Evolutionary conservation across 805 yeast genomes (phyloP), one percentile per base, ranked within the genome.

Genomic region (Metschnikowia cubensis): DNA sequence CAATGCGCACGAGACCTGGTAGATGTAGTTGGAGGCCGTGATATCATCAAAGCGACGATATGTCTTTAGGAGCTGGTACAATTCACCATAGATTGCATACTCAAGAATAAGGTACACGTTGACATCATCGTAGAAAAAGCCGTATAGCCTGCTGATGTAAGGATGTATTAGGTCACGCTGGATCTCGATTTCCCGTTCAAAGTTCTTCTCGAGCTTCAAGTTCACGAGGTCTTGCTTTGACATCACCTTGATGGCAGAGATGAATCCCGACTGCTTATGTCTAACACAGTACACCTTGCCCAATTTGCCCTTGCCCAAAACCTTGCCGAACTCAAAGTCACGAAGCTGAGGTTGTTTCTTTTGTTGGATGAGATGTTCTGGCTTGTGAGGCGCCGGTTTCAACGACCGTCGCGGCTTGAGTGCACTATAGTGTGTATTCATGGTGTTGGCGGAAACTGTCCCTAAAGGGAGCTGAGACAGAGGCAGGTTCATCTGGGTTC

Each of bases 181-280:
- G 48, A 92, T 89, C 63, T 91, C 97, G 21, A 92, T 87, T 64
- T 94, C 98, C 54, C 97, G 77, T 50, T 91, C 78, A 61, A 92
- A 85, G 62, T 92, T 96, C 59, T 81, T 83, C 61, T 89, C 95
- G 14, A 89, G 85, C 51, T 86, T 86, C 61, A 84, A 81, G 29
- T 82, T 83, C 45, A 81, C 75, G 48, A 92, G 74, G 55, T 91
- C 97, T 48, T 76, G 74, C 67, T 90, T 92, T 51, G 84, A 83
- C 97, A 94, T 89, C 3, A 85, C 94, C 64, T 94, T 92, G 59
- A 92, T 70, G 1, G 99, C 99, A 65, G 95, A 88, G 1, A 92
- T 75, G 62, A 81, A 87, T 1, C 95, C 96, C 0, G 89, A 78
- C 34, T 69, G 61, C 56, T 80, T 83, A 64, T 90, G 97, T 49